Base-by-base conservation (phyloP, 2,329 filamentous ascomycete species). In the Xylaria sp. region DNA sequence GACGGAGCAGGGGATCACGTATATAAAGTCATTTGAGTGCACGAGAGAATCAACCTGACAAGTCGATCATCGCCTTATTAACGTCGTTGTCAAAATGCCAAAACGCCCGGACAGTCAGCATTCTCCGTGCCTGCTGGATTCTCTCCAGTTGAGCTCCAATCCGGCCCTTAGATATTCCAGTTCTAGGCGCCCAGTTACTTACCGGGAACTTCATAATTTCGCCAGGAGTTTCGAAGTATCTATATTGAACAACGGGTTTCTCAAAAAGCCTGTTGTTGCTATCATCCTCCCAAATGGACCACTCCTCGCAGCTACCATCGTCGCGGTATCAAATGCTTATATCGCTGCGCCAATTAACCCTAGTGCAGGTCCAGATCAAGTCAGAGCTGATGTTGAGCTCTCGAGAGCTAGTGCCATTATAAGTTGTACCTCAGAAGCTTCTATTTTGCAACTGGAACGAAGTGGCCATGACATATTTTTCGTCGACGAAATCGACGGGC, bases 211-310 rank as follows among this genome's bases (percentile, higher is more conserved):
- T 3, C 70, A 71, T 12, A 67, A 72, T 1, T 82, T 82, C 58
- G 75, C 82, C 25, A 63, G 67, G 23, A 73, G 70, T 12, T 82
- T 84, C 59, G 66, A 68, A 1, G 73, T 83, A 1, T 77, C 80
- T 5, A 58, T 74, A 1, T 18, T 54, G 2, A 63, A 65, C 36
- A 61, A 68, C 9, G 66, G 61, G 2, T 52, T 41, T 1, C 54
- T 61, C 12, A 66, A 56, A 49, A 84, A 84, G 69, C 83, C 84
- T 2, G 78, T 84, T 13, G 80, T 87, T 10, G 85, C 83, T 33
- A 82, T 88, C 55, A 83, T 85, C 1, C 74, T 88, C 5, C 85
- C 85, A 0, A 88, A 88, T 71, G 86, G 86, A 3, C 84, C 84
- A 12, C 76, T 87, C 1, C 78, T 88, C n/a, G 86, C 85, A 10